phyloP scores from a whole-genome alignment of 495 filamentous ascomycete species.

The Penicillium silybi region DNA sequence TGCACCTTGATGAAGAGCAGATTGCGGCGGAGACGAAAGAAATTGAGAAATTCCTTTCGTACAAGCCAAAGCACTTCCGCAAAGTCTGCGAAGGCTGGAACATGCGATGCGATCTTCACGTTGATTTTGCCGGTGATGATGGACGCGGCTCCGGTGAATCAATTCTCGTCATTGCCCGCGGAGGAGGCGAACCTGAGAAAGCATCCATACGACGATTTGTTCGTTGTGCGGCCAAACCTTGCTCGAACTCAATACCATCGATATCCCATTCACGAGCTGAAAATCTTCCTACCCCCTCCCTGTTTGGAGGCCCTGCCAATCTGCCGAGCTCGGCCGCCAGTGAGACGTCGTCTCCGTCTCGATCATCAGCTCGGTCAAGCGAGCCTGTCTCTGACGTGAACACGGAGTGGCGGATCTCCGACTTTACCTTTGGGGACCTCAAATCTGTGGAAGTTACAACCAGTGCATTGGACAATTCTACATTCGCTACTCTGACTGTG shows the following conservation, averaged over 20 bases:
- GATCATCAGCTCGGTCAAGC: constrained; percentile 22
- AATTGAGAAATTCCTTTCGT: constrained; percentile 70
- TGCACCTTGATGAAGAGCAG: constrained; percentile 67
- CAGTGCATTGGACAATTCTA: constrained; percentile 72
- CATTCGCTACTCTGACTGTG: constrained; percentile 60
- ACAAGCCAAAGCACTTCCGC: constrained; percentile 74
- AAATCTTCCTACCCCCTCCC: constrained; percentile 26
- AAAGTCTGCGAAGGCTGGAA: constrained; percentile 84
- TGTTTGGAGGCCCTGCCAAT: constrained; percentile 34
- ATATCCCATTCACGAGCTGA: neutral
- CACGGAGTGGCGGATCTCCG: constrained; percentile 58
- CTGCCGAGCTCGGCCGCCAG: constrained; percentile 4
- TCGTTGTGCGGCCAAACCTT: constrained; percentile 14
- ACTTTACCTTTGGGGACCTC: constrained; percentile 51
- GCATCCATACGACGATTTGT: constrained; percentile 52
- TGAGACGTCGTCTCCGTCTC: constrained; percentile 26
- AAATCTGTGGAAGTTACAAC: constrained; percentile 61
- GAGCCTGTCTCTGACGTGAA: constrained; percentile 17
- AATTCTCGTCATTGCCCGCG: constrained; percentile 70
- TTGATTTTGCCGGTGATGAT: constrained; percentile 86
- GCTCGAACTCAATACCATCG: constrained; percentile 10
- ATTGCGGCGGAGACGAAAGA: constrained; percentile 70
- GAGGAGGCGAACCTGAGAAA: constrained; percentile 51
- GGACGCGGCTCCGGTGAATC: constrained; percentile 67
- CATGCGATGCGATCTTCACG: constrained; percentile 79